A percentile compares a stretch with the other conserved stretches of the same genome.
These are phyloP conservation scores for Leccinum rimulosum DNA, from an alignment of 768 basidiomycete genomes.

Conservation along the genomic window DNA sequence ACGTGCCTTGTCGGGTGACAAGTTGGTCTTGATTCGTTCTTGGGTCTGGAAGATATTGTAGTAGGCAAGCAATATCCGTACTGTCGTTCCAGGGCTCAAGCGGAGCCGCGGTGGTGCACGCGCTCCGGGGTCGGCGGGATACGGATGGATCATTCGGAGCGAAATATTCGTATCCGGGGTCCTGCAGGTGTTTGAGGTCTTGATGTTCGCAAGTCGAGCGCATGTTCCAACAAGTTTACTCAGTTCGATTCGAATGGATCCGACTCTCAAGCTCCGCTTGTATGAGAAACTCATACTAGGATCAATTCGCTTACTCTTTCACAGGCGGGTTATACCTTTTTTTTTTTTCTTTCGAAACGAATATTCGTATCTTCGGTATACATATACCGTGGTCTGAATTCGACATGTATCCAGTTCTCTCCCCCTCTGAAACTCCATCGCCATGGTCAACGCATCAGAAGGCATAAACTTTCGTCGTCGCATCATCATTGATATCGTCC, in stretches of 20 bases:
- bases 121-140: background rate
- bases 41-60: constrained; percentile 1
- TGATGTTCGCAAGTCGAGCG: background rate
- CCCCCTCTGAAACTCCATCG: background rate
- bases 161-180: background rate
- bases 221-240: background rate
- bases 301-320: constrained; percentile 12
- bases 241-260: background rate
- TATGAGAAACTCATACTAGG: background rate
- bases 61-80: background rate
- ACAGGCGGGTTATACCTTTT: constrained; percentile 9
- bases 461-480: constrained; percentile 44
- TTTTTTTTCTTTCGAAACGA: constrained; percentile 11
- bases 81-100: background rate
- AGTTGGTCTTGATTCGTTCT: background rate
- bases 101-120: background rate
- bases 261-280: constrained; percentile 15
- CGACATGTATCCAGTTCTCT: constrained; percentile 6
- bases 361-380: constrained; percentile 10
- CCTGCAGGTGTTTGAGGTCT: constrained; percentile 9
- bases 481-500: constrained; percentile 45
- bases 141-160: too few species aligned
- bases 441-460: constrained; percentile 4
- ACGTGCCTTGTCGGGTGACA: background rate
- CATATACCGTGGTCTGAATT: constrained; percentile 7